These are phyloP conservation scores for Solanum chiquidenum DNA, from an alignment of 257 asterid genomes.

Conservation along the genomic window DNA sequence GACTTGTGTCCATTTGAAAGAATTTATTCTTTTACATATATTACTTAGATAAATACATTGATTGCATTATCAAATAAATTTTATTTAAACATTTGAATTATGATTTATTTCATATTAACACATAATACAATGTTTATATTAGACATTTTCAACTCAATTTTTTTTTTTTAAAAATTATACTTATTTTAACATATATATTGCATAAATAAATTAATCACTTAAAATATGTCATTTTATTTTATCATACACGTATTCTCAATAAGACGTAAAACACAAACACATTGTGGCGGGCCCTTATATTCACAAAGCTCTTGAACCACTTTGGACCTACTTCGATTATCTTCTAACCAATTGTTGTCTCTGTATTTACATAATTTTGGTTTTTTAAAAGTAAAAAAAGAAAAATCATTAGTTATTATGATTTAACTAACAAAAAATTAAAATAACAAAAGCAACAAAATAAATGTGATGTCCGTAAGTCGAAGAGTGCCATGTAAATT, in stretches of 20 bases:
- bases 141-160: background rate
- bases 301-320: background rate
- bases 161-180: too few species aligned
- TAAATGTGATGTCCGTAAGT: background rate
- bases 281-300: background rate
- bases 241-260: background rate
- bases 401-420: background rate
- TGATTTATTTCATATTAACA: background rate
- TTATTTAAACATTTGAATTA: accelerated
- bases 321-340: background rate
- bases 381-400: background rate
- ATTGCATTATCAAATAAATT: background rate
- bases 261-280: background rate
- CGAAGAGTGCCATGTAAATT: background rate
- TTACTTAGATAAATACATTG: background rate
- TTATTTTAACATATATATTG: background rate
- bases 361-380: background rate
- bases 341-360: background rate
- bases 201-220: background rate
- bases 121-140: background rate
- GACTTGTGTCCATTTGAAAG: background rate
- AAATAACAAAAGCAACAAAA: background rate
- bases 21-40: background rate
- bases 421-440: background rate
- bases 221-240: background rate